phyloP scores from a whole-genome alignment of 176 grass and related monocot genomes.

The Oryza meridionalis region DNA sequence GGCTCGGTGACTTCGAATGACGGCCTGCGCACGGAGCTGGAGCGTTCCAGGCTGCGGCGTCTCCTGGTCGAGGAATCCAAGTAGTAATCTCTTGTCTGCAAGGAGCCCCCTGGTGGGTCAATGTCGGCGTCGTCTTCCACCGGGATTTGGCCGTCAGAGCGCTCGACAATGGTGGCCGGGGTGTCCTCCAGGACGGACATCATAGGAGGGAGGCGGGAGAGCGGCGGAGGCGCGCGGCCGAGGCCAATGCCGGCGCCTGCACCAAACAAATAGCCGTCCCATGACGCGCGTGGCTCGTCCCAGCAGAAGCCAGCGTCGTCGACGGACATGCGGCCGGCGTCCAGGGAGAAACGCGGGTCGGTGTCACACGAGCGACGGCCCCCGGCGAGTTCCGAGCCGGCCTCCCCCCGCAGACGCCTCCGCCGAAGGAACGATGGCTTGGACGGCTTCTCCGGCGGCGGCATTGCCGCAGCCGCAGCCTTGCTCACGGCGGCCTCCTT shows the following conservation, averaged over 20 bases:
- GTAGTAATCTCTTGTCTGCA: slow-evolving; percentile 88
- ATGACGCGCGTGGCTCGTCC: slow-evolving; percentile 97
- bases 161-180: slow-evolving; percentile 57
- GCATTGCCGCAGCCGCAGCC: slow-evolving; percentile 49
- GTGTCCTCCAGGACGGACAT: slow-evolving; percentile 88
- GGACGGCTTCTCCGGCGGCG: slow-evolving; percentile 40
- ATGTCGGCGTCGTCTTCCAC: slow-evolving; percentile 77
- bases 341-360: slow-evolving; percentile 87
- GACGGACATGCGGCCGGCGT: slow-evolving; percentile 86
- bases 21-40: slow-evolving; percentile 63
- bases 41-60: slow-evolving; percentile 77
- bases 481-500: slow-evolving; percentile 65
- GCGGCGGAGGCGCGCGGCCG: slow-evolving; percentile 58
- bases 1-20: slow-evolving; percentile 53
- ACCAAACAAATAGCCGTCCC: slow-evolving; percentile 93
- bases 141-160: slow-evolving; percentile 89
- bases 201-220: slow-evolving; percentile 84
- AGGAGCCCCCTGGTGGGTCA: slow-evolving; percentile 57
- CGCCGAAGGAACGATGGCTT: slow-evolving; percentile 54
- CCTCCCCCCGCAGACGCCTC: slow-evolving; percentile 40
- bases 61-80: slow-evolving; percentile 64
- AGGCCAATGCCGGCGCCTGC: slow-evolving; percentile 47
- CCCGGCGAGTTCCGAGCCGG: slow-evolving; percentile 41
- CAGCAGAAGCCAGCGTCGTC: slow-evolving; percentile 83
- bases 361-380: slow-evolving; percentile 94